Evolutionary conservation across 768 basidiomycete genomes (phyloP).

Genomic region (Leccinum incarnatum): DNA sequence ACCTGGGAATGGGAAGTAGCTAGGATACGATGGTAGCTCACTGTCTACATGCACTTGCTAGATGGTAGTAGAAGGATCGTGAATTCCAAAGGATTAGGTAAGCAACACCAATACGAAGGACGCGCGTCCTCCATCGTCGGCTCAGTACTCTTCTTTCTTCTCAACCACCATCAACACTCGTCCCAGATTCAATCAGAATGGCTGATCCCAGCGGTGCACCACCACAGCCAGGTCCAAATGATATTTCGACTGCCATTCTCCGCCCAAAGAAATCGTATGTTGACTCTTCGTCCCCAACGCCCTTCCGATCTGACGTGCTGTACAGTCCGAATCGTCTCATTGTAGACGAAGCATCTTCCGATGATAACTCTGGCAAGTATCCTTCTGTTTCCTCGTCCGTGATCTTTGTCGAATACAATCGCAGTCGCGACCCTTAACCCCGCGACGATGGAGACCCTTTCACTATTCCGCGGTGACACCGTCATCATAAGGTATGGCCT

Average conservation of each 20-base stretch:
- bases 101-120: conserved; percentile 15
- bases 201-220: conserved; percentile 84
- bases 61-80: conserved; percentile 13
- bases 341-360: conserved; percentile 89
- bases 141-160: conserved; percentile 9
- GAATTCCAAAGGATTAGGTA: conserved; percentile 18
- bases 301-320: conserved; percentile 16
- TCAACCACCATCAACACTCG: conserved; percentile 10
- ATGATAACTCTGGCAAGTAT: conserved; percentile 89
- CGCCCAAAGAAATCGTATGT: conserved; percentile 97
- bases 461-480: conserved; percentile 95
- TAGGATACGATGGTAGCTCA: not conserved
- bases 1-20: not conserved
- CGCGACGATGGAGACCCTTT: conserved; percentile 91
- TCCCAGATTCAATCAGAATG: conserved; percentile 34
- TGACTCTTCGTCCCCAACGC: conserved; percentile 5
- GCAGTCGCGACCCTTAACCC: conserved; percentile 93
- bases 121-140: conserved; percentile 30
- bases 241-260: conserved; percentile 92
- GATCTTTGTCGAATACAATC: conserved; percentile 14
- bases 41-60: not conserved
- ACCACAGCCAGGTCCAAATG: conserved; percentile 83
- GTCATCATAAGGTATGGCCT: conserved; percentile 81
- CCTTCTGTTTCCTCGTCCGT: not conserved
- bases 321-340: conserved; percentile 93